Percentiles rank a stretch among this genome's conserved stretches.
Conservation (phyloP, 192 early-diverging fungal genomes). For the Obelidium mucronatum region DNA sequence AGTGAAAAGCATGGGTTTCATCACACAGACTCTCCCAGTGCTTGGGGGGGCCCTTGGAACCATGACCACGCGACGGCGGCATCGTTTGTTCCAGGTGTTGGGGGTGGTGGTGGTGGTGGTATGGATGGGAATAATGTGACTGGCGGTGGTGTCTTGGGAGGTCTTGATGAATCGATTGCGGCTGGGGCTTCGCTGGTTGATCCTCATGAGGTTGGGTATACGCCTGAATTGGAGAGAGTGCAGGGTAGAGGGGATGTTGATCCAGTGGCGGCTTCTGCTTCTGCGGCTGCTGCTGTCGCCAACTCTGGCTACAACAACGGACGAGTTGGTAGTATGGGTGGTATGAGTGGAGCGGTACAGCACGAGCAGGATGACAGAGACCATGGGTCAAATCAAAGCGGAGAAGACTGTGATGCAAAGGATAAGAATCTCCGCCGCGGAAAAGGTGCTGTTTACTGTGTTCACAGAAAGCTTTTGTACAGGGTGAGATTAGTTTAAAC, state of each 20-base stretch:
- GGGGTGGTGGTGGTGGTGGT: neutral
- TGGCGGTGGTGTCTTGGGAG: neutral
- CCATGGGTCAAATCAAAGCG: slow-evolving; percentile 13
- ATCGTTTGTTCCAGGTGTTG: neutral
- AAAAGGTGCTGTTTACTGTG: slow-evolving; percentile 29
- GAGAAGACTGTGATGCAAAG: neutral
- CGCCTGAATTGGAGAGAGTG: no score
- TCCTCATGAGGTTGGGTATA: no score
- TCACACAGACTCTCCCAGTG: slow-evolving; percentile 18
- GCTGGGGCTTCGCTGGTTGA: no score
- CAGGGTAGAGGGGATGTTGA: neutral
- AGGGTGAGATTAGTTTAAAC: slow-evolving; percentile 3
- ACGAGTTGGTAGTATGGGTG: slow-evolving; percentile 5
- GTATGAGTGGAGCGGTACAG: slow-evolving; percentile 25
- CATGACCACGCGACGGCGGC: neutral
- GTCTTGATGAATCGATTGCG: no score
- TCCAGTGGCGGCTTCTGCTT: neutral
- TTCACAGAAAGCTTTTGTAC: slow-evolving; percentile 22
- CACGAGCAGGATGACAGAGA: neutral
- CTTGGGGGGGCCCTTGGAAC: no score
- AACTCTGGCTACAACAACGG: neutral
- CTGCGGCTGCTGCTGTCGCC: slow-evolving; percentile 3
- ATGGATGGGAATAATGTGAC: neutral
- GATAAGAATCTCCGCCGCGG: slow-evolving; percentile 27
- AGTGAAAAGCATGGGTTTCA: no score